A percentile compares a stretch with the other conserved stretches of the same genome.
These are phyloP conservation scores for Oryza glaberrima DNA, from an alignment of 176 grass and related monocot genomes.

Conservation along the genomic window DNA sequence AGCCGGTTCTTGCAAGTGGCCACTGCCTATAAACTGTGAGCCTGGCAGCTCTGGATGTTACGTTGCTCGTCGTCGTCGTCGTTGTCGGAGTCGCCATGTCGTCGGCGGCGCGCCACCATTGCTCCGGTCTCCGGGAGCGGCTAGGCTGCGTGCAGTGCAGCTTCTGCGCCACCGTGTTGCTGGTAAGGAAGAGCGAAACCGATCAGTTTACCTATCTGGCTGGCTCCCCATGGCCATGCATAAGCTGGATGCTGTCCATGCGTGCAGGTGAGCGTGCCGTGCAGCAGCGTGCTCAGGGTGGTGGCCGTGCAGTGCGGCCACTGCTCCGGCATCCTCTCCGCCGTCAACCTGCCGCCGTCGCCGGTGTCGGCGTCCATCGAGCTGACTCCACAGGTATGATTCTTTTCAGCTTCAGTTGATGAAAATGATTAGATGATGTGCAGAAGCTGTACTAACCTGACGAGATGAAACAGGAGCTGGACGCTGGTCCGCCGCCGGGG, in stretches of 20 bases:
- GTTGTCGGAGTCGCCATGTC: constrained; percentile 35
- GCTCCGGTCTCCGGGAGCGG: constrained; percentile 50
- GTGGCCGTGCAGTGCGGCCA: constrained; percentile 68
- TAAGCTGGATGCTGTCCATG: not conserved
- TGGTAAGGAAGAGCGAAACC: constrained; percentile 36
- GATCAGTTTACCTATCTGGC: not conserved
- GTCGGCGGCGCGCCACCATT: constrained; percentile 23
- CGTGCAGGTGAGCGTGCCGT: constrained; percentile 67
- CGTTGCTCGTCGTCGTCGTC: too few species aligned
- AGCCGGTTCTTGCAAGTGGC: not conserved
- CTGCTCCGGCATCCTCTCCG: constrained; percentile 63
- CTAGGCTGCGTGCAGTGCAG: constrained; percentile 76
- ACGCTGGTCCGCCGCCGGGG: constrained; percentile 28
- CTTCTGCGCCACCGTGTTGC: constrained; percentile 59
- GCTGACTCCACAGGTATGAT: constrained; percentile 46
- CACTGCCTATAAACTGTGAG: not conserved
- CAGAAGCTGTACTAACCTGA: not conserved
- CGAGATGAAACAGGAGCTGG: constrained; percentile 41
- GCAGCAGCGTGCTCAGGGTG: constrained; percentile 54
- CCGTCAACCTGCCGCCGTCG: constrained; percentile 41
- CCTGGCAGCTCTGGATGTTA: not conserved
- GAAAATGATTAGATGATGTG: not conserved
- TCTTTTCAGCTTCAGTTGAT: not conserved
- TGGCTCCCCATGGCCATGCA: not conserved
- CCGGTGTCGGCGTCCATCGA: constrained; percentile 28